Evolutionary conservation across 192 early-diverging fungal genomes (phyloP), one percentile per base, ranked within the genome.

Genomic region (Linnemannia elongata): DNA sequence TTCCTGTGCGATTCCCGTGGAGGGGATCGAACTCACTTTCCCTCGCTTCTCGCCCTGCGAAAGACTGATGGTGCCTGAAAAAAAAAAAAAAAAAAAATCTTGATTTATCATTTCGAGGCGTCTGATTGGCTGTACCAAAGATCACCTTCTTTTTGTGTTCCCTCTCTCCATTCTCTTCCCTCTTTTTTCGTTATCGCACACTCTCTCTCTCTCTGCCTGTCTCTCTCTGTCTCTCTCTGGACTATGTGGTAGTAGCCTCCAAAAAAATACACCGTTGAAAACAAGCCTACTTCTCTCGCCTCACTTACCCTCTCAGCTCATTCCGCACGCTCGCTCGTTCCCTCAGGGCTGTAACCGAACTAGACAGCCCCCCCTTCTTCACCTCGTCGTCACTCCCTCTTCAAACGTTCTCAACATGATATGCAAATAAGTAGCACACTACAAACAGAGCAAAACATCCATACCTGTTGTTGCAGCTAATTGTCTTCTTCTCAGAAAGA

Each of bases 81-180:
- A 70, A 66, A 49, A 69, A 47, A 68, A 18, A 4, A 36, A 45
- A 66, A 55, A 73, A 79, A 80, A 55, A 74, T 27, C 24, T 17
- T 38, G 74, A 54, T 75, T 75, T 75, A 47, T 52, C 38, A 27
- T 41, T 30, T 39, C n/a, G n/a, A 24, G 66, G 27, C 7, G 57
- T 73, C 18, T 87, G 85, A 87, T 87, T 87, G 85, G 85, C 85
- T 87, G 85, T 47, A 47, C 22, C 72, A 57, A 78, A 80, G 72
- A 87, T 87, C 85, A 87, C 85, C 85, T 87, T 68, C 78, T 87
- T 87, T 77, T 66, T 79, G 68, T 49, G 49, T 18, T 6, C 49
- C 49, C 20, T 49, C 17, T 70, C 41, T 22, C 9, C 7, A 9
- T 36, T 77, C 9, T 47, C 39, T 30, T 27, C 12, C 27, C 9